These are phyloP conservation scores for Solanum hybrid DNA, from an alignment of 305 asterid genomes.

Conservation along the genomic window DNA sequence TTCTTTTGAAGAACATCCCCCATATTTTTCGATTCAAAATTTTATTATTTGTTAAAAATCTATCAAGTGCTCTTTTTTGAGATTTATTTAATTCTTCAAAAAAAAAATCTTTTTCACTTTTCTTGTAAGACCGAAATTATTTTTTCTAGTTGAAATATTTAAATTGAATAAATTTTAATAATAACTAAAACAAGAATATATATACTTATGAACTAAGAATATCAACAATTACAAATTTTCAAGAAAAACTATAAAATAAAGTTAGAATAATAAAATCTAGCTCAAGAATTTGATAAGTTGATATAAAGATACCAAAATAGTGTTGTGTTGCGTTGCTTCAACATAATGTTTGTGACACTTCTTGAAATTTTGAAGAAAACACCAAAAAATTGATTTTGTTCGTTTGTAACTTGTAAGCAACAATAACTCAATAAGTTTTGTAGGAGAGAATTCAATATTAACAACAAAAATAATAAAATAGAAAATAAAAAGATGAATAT, in stretches of 20 bases:
- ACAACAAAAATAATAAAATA: not conserved
- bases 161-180: no score
- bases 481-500: no score
- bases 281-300: no score
- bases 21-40: not conserved
- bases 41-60: not conserved
- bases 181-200: not conserved
- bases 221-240: no score
- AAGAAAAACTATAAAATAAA: no score
- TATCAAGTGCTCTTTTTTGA: no score
- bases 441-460: not conserved
- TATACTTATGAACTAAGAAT: not conserved
- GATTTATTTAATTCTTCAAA: not conserved
- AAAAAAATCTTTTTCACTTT: no score
- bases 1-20: not conserved
- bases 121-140: not conserved
- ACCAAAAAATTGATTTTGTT: no score
- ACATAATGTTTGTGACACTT: not conserved
- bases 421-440: no score
- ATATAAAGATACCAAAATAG: no score
- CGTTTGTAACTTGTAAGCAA: not conserved
- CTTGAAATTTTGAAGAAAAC: not conserved
- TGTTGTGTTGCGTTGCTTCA: not conserved
- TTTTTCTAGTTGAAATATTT: no score
- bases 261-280: no score